Conservation (phyloP, 257 asterid species). For the Leonotis leonurus region DNA sequence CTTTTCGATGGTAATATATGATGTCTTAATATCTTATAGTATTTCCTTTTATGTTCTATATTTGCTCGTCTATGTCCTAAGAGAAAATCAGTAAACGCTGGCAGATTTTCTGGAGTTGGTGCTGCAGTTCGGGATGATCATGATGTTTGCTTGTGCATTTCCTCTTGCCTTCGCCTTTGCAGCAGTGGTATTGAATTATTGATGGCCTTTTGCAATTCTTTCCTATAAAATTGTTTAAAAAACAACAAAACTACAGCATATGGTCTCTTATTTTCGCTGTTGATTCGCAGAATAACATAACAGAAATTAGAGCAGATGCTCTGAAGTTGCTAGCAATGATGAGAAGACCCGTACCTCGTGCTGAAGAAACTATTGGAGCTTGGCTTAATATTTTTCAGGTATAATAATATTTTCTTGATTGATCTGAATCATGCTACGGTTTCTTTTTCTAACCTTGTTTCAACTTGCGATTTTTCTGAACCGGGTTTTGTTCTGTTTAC, state of each 20-base stretch:
- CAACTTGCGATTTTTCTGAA: not conserved
- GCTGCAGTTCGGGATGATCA: conserved; percentile 90
- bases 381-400: conserved; percentile 98
- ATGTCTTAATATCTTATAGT: too few species aligned
- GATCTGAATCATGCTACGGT: not conserved
- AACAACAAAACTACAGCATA: not conserved
- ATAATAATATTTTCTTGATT: not conserved
- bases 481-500: too few species aligned
- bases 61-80: too few species aligned
- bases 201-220: not conserved
- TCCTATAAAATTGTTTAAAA: not conserved
- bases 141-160: conserved; percentile 99
- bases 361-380: conserved; percentile 84
- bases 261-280: not conserved
- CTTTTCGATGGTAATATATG: conserved; percentile 76
- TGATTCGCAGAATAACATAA: conserved; percentile 58
- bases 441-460: conserved; percentile 1
- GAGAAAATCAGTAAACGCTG: conserved; percentile 1
- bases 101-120: conserved; percentile 94
- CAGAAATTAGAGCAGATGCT: conserved; percentile 90
- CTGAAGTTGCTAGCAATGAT: conserved; percentile 79
- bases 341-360: conserved; percentile 86
- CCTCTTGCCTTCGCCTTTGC: conserved; percentile 93
- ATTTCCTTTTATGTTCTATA: too few species aligned
- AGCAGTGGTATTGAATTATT: conserved; percentile 63